Conservation (phyloP, 352 stramenopile species). For the Pythium aristosporum region DNA sequence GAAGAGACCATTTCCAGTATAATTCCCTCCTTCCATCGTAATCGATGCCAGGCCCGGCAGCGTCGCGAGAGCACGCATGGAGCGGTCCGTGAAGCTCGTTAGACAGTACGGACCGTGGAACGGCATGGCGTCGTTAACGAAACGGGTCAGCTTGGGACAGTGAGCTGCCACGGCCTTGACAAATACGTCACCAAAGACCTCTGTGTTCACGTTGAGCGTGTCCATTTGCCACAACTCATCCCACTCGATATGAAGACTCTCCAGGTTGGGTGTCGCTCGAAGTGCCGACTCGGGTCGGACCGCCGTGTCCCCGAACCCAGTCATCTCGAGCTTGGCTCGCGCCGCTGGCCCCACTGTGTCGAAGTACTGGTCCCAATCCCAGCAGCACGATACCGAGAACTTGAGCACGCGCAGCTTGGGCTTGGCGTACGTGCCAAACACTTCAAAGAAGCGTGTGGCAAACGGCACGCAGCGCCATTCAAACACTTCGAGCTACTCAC, state of each 20-base stretch:
- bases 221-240: not conserved
- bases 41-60: not conserved
- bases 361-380: slow-evolving; percentile 1
- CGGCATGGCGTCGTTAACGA: not conserved
- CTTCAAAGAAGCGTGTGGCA: not conserved
- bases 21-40: too few species aligned
- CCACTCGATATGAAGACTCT: not conserved
- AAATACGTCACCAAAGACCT: slow-evolving; percentile 5
- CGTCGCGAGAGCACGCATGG: slow-evolving; percentile 2
- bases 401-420: not conserved
- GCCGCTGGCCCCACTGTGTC: not conserved
- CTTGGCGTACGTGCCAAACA: not conserved
- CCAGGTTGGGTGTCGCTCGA: slow-evolving; percentile 1
- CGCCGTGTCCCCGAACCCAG: not conserved
- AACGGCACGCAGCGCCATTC: not conserved
- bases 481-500: not conserved
- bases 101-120: not conserved
- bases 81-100: slow-evolving; percentile 1
- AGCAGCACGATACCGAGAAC: not conserved
- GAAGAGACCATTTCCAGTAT: too few species aligned
- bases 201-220: not conserved
- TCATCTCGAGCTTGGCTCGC: not conserved
- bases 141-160: not conserved
- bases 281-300: not conserved
- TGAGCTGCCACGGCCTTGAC: not conserved